Evolutionary conservation across 495 filamentous ascomycete genomes (phyloP), one percentile per base, ranked within the genome.

Genomic region (Podospora appendiculata): DNA sequence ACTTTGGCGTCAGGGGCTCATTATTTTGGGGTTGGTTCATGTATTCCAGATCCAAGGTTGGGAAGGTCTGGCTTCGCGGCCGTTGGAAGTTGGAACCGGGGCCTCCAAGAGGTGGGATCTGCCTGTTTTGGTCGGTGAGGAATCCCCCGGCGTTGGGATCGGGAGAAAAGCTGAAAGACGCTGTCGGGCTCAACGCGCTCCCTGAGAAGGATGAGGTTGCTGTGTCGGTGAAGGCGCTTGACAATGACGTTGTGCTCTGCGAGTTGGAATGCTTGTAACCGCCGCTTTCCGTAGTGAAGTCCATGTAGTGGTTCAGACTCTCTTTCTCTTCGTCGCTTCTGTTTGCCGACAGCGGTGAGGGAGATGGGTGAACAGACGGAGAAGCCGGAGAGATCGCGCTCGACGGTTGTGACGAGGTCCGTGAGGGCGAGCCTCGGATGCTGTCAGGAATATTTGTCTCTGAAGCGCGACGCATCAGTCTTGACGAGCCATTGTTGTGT

Each of bases 21-120:
- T 78, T 74, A 3, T 74, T 68, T 45, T 83, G 74, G 17, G 82
- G 68, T 49, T 82, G 78, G 41, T 85, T 81, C 59, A 89, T 79
- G 60, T 87, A 85, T 45, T 81, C 82, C 6, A 88, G 77, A 58
- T 93, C 87, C 48, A 86, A 68, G 32, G 83, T 79, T 25, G 93
- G 91, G 49, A 96, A 93, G 0, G 93, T 97, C 68, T 95, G 90
- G 67, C 90, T 94, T 64, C 93, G 82, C 25, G 88, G 90, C 35
- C 91, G 80, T 55, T 87, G 81, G 58, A 83, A 84, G 50, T 76
- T 75, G 54, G 75, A 75, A 46, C 63, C 72, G 46, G 72, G 45
- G 18, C 48, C 43, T 0, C 55, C 60, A 16, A 41, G 73, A 13
- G 75, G 70, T 5, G 76, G 73, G 34, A 80, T 78, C 8, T 86